phyloP scores from a whole-genome alignment of 164 flowering plant species.

The Umbellularia californica region DNA sequence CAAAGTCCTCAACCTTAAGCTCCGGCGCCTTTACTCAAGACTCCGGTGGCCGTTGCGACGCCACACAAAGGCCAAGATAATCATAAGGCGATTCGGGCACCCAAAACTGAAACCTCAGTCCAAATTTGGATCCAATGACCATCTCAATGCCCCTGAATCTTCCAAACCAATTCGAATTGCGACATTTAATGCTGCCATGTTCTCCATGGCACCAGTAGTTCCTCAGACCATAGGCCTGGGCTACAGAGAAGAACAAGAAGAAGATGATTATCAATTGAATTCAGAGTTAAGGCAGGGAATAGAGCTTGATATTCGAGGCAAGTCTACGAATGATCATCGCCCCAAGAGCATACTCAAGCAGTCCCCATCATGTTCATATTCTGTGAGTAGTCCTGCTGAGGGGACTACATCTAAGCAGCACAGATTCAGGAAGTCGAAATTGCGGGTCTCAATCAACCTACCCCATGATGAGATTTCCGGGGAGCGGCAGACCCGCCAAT shows the following conservation, averaged over 20 bases:
- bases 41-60: slow-evolving; percentile 39
- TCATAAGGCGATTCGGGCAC: slow-evolving; percentile 49
- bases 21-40: slow-evolving; percentile 42
- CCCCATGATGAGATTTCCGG: slow-evolving; percentile 88
- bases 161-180: slow-evolving; percentile 52
- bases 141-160: slow-evolving; percentile 9
- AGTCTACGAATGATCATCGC: slow-evolving; percentile 17
- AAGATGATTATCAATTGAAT: slow-evolving; percentile 3
- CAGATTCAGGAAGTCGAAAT: slow-evolving; percentile 31
- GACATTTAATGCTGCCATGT: slow-evolving; percentile 79
- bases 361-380: slow-evolving; percentile 29
- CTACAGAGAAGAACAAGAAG: slow-evolving; percentile 23
- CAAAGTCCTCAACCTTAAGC: slow-evolving; percentile 26
- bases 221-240: slow-evolving; percentile 20
- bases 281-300: slow-evolving; percentile 3
- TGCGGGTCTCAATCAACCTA: slow-evolving; percentile 77
- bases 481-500: slow-evolving; percentile 33
- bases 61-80: slow-evolving; percentile 41
- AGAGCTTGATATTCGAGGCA: slow-evolving; percentile 20
- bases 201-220: slow-evolving; percentile 79
- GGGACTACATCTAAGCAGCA: slow-evolving; percentile 15
- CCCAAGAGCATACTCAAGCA: slow-evolving; percentile 81
- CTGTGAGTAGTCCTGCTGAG: slow-evolving; percentile 18
- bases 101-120: slow-evolving; percentile 20
- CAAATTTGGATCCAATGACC: slow-evolving; percentile 20